These are phyloP conservation scores for Mycocentrospora acerina DNA, from an alignment of 2,329 filamentous ascomycete species.

Conservation along the genomic window DNA sequence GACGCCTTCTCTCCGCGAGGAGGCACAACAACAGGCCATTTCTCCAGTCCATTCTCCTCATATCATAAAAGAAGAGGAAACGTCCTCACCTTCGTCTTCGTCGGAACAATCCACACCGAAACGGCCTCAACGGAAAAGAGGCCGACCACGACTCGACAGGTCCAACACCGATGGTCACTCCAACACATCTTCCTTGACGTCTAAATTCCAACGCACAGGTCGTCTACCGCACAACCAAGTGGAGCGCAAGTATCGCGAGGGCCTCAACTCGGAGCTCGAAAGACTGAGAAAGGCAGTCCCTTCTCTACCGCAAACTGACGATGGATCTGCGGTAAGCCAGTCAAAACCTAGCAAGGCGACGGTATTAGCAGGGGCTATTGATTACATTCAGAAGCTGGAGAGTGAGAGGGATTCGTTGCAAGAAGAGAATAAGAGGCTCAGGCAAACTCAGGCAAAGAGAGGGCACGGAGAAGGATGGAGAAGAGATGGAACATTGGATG, in stretches of 20 bases:
- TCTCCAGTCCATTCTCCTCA: conserved; percentile 30
- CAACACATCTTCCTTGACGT: conserved; percentile 13
- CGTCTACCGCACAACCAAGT: conserved; percentile 40
- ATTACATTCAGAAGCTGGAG: conserved; percentile 35
- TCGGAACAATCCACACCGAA: conserved; percentile 26
- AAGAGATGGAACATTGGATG: conserved; percentile 9
- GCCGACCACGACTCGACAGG: conserved; percentile 34
- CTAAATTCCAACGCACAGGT: conserved; percentile 19
- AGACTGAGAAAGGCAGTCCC: conserved; percentile 30
- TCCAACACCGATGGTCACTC: conserved; percentile 17
- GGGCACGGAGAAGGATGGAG: conserved; percentile 9
- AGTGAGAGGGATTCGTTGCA: conserved; percentile 27
- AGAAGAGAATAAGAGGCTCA: conserved; percentile 30
- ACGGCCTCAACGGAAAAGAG: conserved; percentile 32
- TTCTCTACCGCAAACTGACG: conserved; percentile 33
- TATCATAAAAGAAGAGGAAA: conserved; percentile 35
- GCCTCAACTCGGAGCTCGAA: conserved; percentile 35
- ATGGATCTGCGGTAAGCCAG: conserved; percentile 25
- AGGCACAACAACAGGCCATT: conserved; percentile 22
- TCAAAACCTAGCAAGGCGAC: conserved; percentile 38
- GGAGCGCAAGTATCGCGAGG: conserved; percentile 30
- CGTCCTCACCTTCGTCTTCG: conserved; percentile 16
- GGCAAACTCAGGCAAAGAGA: conserved; percentile 7
- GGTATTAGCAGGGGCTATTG: conserved; percentile 34
- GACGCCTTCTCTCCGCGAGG: conserved; percentile 38